Conservation (phyloP, 1,284 basidiomycete species). For the Sanghuangporus weigelae region DNA sequence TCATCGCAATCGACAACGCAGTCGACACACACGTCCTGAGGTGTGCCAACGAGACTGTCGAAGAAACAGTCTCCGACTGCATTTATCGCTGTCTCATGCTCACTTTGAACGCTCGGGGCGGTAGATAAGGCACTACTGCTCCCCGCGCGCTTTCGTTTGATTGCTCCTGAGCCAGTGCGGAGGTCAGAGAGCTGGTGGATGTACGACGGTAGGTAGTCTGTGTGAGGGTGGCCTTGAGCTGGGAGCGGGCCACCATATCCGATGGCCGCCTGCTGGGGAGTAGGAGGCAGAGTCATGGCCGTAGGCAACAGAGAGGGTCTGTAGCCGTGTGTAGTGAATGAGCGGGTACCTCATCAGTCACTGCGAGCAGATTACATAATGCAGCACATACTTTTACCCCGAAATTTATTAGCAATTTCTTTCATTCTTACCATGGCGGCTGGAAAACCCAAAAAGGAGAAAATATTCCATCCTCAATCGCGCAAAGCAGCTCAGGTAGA, state of each 20-base stretch:
- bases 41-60: background rate
- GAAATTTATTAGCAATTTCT: background rate
- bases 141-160: constrained; percentile 2
- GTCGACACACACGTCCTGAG: constrained; percentile 11
- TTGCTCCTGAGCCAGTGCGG: background rate
- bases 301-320: background rate
- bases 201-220: background rate
- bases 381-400: background rate
- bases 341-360: background rate
- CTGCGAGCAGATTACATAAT: background rate
- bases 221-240: background rate
- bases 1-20: constrained; percentile 20
- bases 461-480: constrained; percentile 75
- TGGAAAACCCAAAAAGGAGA: constrained; percentile 53
- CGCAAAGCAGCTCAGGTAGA: constrained; percentile 79
- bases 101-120: background rate
- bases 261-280: background rate
- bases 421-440: constrained; percentile 4
- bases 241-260: background rate
- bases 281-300: background rate
- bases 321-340: background rate
- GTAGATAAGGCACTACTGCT: background rate
- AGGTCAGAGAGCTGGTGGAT: constrained; percentile 16
- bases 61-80: background rate
- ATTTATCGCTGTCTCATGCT: background rate